A percentile compares a stretch with the other conserved stretches of the same genome.
Conservation (phyloP, 768 basidiomycete genomes). For the Gloeophyllum trabeum region DNA sequence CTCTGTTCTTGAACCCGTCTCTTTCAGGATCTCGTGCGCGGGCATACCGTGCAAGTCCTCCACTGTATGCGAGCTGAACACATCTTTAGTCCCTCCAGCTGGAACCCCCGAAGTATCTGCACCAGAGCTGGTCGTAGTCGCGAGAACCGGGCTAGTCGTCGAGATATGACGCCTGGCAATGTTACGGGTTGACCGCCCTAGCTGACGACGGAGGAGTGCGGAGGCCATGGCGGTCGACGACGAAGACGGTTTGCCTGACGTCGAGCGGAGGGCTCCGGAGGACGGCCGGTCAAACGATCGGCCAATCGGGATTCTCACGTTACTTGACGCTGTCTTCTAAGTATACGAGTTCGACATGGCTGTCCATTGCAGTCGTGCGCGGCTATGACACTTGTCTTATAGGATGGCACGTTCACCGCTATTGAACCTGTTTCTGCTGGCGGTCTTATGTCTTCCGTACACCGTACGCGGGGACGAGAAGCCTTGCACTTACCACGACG, state of each 20-base stretch:
- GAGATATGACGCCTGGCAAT: conserved; percentile 25
- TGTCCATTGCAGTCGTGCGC: too few species aligned
- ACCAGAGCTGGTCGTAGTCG: conserved; percentile 11
- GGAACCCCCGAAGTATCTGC: conserved; percentile 18
- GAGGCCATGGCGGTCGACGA: conserved; percentile 46
- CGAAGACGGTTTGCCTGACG: conserved; percentile 5
- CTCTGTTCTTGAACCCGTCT: conserved; percentile 60
- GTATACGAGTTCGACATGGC: too few species aligned
- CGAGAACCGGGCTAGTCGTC: conserved; percentile 22
- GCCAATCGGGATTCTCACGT: too few species aligned
- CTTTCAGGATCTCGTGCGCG: conserved; percentile 71
- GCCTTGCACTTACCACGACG: conserved; percentile 48
- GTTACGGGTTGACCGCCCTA: conserved; percentile 27
- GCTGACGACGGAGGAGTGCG: conserved; percentile 50
- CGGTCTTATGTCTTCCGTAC: conserved; percentile 9
- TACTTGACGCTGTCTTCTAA: too few species aligned
- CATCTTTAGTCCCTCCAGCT: conserved; percentile 33
- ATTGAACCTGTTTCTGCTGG: background rate
- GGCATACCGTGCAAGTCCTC: conserved; percentile 79
- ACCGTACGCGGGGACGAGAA: too few species aligned
- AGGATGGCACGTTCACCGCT: too few species aligned
- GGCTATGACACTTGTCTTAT: too few species aligned
- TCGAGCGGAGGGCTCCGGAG: too few species aligned
- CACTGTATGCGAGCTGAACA: conserved; percentile 61
- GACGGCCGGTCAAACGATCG: too few species aligned